Conservation (phyloP, 441 rosid genomes). For the Rhodomyrtus psidioides region DNA sequence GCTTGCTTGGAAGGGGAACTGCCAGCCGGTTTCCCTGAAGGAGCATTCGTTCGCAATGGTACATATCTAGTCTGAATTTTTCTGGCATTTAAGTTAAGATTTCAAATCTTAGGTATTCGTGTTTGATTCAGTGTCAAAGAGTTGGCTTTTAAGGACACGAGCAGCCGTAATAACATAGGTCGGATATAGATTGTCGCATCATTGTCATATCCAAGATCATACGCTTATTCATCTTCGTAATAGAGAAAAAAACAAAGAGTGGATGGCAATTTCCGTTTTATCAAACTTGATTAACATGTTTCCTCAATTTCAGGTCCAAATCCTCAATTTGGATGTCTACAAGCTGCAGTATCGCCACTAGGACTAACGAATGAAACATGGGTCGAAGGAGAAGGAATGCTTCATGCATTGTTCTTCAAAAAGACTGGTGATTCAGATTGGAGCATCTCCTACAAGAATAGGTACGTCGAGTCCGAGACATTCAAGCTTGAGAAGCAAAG, state of each 20-base stretch:
- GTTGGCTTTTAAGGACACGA: background rate
- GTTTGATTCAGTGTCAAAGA: background rate
- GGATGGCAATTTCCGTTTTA: background rate
- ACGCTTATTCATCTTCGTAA: background rate
- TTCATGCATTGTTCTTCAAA: conserved; percentile 3
- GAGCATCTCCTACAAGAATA: background rate
- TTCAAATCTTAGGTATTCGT: background rate
- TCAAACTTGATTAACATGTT: background rate
- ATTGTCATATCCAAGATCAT: background rate
- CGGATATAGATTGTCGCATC: background rate
- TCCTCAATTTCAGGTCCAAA: background rate
- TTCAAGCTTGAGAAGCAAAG: background rate
- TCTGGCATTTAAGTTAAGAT: background rate
- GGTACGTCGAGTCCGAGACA: background rate
- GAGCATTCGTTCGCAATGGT: background rate
- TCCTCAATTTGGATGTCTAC: background rate
- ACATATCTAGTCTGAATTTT: background rate
- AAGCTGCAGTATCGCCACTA: background rate
- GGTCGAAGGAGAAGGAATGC: conserved; percentile 10
- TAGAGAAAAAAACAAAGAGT: background rate
- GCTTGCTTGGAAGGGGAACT: background rate
- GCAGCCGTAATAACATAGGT: background rate
- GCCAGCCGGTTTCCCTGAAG: background rate
- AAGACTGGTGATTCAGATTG: background rate
- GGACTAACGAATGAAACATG: background rate